Conservation (phyloP, 345 rosid genomes). For the Rhodamnia rubescens region DNA sequence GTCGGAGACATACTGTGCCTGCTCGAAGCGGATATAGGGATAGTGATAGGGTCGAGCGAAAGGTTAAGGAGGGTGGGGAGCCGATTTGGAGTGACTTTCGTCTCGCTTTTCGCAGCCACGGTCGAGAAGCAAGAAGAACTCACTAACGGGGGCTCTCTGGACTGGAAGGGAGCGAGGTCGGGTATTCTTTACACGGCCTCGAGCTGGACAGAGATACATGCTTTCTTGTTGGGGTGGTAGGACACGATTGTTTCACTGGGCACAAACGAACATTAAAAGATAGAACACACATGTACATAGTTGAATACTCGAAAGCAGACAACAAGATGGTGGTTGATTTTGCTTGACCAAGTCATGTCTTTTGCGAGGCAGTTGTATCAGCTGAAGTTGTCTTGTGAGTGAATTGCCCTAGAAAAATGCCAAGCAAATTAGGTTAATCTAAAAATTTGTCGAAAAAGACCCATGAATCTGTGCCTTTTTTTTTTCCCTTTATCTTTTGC, state of each 20-base stretch:
- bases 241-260: conserved; percentile 3
- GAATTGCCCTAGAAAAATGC: too few species aligned
- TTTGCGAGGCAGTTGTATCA: too few species aligned
- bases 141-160: conserved; percentile 23
- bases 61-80: conserved; percentile 75
- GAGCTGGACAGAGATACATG: conserved; percentile 88
- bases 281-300: conserved; percentile 1
- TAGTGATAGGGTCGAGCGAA: conserved; percentile 65
- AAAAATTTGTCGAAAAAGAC: too few species aligned
- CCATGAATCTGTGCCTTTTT: too few species aligned
- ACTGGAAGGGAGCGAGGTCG: conserved; percentile 50
- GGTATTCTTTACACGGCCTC: conserved; percentile 79
- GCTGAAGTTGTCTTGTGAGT: too few species aligned
- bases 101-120: conserved; percentile 59
- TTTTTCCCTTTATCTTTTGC: too few species aligned
- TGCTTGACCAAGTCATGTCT: neutral
- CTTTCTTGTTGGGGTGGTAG: conserved; percentile 79
- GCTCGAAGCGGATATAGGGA: conserved; percentile 85
- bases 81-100: conserved; percentile 73
- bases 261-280: conserved; percentile 1
- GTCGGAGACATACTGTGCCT: conserved; percentile 91
- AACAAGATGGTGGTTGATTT: neutral
- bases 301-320: conserved; percentile 3
- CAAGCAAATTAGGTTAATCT: too few species aligned
- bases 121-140: conserved; percentile 61